Conservation (phyloP, 2,329 filamentous ascomycete genomes). For the Meredithiella fracta region DNA sequence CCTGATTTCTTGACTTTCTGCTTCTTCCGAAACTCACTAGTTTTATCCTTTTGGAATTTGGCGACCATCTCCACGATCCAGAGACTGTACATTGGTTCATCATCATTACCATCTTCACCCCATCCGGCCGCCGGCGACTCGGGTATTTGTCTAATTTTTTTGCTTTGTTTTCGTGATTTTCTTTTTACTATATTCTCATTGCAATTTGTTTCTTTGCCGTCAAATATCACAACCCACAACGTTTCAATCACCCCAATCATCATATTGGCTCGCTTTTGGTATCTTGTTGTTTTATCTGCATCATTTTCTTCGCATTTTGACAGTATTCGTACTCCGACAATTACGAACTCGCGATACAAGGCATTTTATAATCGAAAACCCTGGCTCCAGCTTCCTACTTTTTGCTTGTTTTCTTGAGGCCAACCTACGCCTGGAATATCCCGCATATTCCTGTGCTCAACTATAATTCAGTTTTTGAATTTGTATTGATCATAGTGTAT, state of each 20-base stretch:
- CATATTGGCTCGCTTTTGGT: neutral
- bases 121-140: constrained; percentile 12
- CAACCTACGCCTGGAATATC: too few species aligned
- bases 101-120: neutral
- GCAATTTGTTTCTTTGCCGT: neutral
- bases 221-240: neutral
- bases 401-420: too few species aligned
- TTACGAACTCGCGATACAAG: neutral
- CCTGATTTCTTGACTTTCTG: neutral
- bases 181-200: neutral
- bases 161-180: constrained; percentile 6
- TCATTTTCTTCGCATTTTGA: neutral
- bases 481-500: neutral
- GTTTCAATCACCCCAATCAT: neutral
- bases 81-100: neutral
- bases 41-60: constrained; percentile 1
- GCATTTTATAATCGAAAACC: neutral
- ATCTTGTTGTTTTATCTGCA: neutral
- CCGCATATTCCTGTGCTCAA: too few species aligned
- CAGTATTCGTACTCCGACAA: constrained; percentile 5
- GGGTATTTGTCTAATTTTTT: constrained; percentile 4
- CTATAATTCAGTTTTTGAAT: neutral
- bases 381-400: neutral
- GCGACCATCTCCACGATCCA: neutral
- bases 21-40: neutral